Base-by-base conservation (phyloP, 495 filamentous ascomycete species). In the Daldinia childiae region DNA sequence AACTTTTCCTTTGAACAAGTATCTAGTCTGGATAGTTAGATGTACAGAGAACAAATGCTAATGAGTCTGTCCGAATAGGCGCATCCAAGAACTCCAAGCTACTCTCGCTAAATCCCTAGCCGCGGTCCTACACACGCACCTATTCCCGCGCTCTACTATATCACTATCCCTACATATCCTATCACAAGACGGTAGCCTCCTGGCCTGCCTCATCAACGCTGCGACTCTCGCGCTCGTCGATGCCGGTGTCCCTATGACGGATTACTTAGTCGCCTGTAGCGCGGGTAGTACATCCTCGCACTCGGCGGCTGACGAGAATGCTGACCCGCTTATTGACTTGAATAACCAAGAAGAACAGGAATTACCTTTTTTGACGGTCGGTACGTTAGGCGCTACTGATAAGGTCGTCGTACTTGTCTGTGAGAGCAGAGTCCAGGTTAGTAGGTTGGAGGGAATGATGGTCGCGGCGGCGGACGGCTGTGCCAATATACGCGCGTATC, bases 401-500 rank as follows among this genome's bases (percentile, higher is more conserved):
- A 91, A 89, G 72, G 91, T 99, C 24, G 86, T 85, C 6, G 89
- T 94, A 64, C 77, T 95, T 64, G 87, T 92, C 50, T 90, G 97
- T 87, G 95, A 99, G 85, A 93, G 89, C 63, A 88, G 88, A 50
- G 89, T 95, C 21, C 89, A 93, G 75, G 86, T 89, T 55, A 87
- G 86, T 39, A 87, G 92, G 72, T 75, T 98, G 36, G 95, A 99
- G 82, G 91, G 90, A 0, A 96, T 99, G 93, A 79, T 98, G 72
- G 93, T 91, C 0, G 93, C 95, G 11, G 96, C 91, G 0, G 89
- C 97, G 45, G 95, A 97, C 80, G 95, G 94, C 43, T 98, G 96
- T 80, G 43, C 45, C 34, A 68, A 36, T 36, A 68, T 99, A 27
- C 87, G 91, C 66, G 88, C 90, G 74, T 88, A 97, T 34, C 71